Base-by-base conservation (phyloP, 805 yeast species). In the Starmerella roubikii region DNA sequence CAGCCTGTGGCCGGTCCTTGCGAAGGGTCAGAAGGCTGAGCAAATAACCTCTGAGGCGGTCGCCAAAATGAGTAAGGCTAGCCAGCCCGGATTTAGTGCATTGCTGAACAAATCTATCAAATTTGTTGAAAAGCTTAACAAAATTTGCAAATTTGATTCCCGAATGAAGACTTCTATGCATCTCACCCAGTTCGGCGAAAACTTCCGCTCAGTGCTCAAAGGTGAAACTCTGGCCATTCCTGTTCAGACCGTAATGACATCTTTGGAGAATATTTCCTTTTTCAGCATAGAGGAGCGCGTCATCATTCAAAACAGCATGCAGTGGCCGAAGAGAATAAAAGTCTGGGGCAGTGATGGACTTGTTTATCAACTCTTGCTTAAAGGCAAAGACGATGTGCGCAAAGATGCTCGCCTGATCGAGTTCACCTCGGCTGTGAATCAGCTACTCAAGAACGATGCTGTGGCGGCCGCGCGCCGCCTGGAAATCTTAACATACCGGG, bases 351-450 rank as follows among this genome's bases (percentile, higher is more conserved):
- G 82, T 2, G 82, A 88, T 58, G 86, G 88, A 8, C 59, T 61
- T n/a, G 57, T 63, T 1, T 86, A 86, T 54, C 70, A 78, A 16
- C 67, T 91, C 13, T 67, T 91, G 61, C 77, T 93, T 50, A 91
- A 91, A 54, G 75, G 78, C 8, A 71, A 75, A 45, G 99, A 91
- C 58, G 98, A 91, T 61, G 76, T 93, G 16, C 64, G 97, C 47
- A 93, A 93, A 54, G 99, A 93, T 63, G 91, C 94, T 3, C 80
- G 93, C 50, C 72, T 88, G 37, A 80, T 85, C 80, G 91, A 93
- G 50, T 78, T 91, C 50, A 83, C 96, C 0, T 74, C 83, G 1
- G 78, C 85, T 58, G 74, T 91, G 57, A 86, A 86, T 54, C 71
- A 82, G 48, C 55, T 91, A 23, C 62, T 91, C 40, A 59, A 64